A percentile compares a stretch with the other conserved stretches of the same genome.
Conservation (phyloP, 108 stramenopile species). For the Nitzschia sp. region DNA sequence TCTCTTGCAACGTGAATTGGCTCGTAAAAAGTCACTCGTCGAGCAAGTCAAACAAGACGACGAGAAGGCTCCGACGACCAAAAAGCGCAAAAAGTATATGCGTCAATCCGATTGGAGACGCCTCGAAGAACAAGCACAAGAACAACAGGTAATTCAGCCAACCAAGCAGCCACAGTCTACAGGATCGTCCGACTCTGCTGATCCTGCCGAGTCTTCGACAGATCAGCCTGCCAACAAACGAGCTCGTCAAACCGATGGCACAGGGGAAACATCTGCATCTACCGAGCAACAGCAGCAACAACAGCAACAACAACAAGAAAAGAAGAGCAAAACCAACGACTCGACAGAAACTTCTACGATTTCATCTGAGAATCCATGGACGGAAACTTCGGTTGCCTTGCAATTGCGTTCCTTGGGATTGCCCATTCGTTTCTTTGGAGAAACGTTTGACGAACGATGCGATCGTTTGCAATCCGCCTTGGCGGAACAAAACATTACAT, state of each 20-base stretch:
- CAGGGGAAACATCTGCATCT: not conserved
- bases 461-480: slow-evolving; percentile 53
- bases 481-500: slow-evolving; percentile 46
- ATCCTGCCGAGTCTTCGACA: not conserved
- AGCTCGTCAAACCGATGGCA: not conserved
- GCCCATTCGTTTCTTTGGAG: slow-evolving; percentile 77
- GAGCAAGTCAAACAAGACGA: slow-evolving; percentile 29
- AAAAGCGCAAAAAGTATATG: slow-evolving; percentile 43
- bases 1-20: slow-evolving; percentile 58
- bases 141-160: slow-evolving; percentile 24
- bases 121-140: slow-evolving; percentile 55
- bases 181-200: not conserved
- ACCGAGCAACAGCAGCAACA: not conserved
- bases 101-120: slow-evolving; percentile 54
- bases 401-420: slow-evolving; percentile 63
- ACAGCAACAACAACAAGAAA: not conserved
- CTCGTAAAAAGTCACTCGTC: slow-evolving; percentile 54
- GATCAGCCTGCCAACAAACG: not conserved
- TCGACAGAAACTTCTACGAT: not conserved
- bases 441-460: slow-evolving; percentile 42
- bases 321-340: not conserved
- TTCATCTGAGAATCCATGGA: not conserved
- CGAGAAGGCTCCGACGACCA: slow-evolving; percentile 3
- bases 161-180: not conserved
- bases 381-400: slow-evolving; percentile 29